phyloP scores from a whole-genome alignment of 2,329 filamentous ascomycete genomes.

The Emergomyces africanus region DNA sequence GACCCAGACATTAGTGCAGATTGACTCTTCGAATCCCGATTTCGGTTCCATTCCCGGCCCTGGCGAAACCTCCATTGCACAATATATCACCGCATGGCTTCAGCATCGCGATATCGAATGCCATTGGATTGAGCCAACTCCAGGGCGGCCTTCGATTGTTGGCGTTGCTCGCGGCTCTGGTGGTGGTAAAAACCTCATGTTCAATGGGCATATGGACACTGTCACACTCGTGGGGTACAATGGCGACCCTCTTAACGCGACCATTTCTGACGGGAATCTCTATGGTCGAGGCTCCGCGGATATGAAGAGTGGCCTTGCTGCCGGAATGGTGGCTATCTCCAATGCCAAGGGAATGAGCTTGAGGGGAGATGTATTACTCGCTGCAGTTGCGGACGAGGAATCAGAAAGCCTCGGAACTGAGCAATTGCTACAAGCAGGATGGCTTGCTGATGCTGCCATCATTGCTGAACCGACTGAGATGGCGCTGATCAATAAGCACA shows the following conservation, averaged over 20 bases:
- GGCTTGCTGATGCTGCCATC: constrained; percentile 41
- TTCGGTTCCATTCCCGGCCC: neutral
- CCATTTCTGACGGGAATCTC: neutral
- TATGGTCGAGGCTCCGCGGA: constrained; percentile 38
- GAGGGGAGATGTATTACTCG: constrained; percentile 39
- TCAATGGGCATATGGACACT: neutral
- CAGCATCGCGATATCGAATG: neutral
- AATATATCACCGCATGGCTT: neutral
- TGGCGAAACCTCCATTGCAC: neutral
- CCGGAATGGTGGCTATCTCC: constrained; percentile 32
- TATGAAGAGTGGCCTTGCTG: constrained; percentile 42
- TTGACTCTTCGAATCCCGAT: neutral
- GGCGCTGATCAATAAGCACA: constrained; percentile 35
- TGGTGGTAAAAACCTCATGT: neutral
- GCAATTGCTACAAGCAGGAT: constrained; percentile 39
- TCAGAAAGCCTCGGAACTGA: constrained; percentile 39
- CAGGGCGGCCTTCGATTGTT: neutral
- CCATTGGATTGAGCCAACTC: neutral
- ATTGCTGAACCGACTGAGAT: constrained; percentile 37
- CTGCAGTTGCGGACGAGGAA: constrained; percentile 44
- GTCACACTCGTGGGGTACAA: neutral
- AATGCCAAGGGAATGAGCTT: constrained; percentile 22
- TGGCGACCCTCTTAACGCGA: neutral
- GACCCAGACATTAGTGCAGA: neutral
- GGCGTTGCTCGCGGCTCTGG: neutral